Evolutionary conservation across 2,329 filamentous ascomycete genomes (phyloP).

Genomic region (Didymella segeticola): DNA sequence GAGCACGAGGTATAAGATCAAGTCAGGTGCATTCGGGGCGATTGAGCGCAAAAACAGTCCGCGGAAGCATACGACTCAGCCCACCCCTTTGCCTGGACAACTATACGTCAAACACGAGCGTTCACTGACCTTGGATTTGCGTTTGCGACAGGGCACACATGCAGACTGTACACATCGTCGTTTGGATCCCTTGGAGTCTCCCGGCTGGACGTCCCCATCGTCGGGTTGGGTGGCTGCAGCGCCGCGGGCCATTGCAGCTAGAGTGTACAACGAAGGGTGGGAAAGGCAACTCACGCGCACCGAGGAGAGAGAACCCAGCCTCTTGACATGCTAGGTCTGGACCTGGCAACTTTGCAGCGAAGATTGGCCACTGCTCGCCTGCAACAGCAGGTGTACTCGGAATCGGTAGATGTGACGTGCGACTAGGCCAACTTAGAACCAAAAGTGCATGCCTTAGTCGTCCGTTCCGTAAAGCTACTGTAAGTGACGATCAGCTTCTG

Average conservation of each 20-base stretch:
- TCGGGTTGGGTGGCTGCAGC: conserved; percentile 29
- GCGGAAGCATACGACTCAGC: conserved; percentile 28
- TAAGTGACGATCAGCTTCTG: conserved; percentile 7
- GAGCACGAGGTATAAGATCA: background rate
- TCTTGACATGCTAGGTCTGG: conserved; percentile 25
- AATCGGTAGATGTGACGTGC: conserved; percentile 23
- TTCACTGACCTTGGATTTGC: conserved; percentile 56
- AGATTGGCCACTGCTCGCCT: conserved; percentile 8
- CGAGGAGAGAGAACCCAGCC: conserved; percentile 21
- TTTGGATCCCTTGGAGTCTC: conserved; percentile 40
- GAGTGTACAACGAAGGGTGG: conserved; percentile 16
- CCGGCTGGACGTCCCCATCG: conserved; percentile 27
- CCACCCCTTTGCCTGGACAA: conserved; percentile 4
- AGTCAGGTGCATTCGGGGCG: conserved; percentile 1
- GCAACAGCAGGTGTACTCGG: conserved; percentile 8
- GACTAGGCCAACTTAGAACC: conserved; percentile 11
- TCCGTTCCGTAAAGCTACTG: conserved; percentile 6
- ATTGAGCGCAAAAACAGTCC: conserved; percentile 17
- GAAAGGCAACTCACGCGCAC: conserved; percentile 20
- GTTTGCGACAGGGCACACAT: conserved; percentile 59
- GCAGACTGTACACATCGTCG: conserved; percentile 49
- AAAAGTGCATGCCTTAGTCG: conserved; percentile 11
- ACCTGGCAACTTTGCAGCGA: conserved; percentile 5
- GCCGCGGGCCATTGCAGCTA: conserved; percentile 39
- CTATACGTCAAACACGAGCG: background rate